These are phyloP conservation scores for Aspergillus biplanus DNA, from an alignment of 495 filamentous ascomycete species.

Conservation along the genomic window DNA sequence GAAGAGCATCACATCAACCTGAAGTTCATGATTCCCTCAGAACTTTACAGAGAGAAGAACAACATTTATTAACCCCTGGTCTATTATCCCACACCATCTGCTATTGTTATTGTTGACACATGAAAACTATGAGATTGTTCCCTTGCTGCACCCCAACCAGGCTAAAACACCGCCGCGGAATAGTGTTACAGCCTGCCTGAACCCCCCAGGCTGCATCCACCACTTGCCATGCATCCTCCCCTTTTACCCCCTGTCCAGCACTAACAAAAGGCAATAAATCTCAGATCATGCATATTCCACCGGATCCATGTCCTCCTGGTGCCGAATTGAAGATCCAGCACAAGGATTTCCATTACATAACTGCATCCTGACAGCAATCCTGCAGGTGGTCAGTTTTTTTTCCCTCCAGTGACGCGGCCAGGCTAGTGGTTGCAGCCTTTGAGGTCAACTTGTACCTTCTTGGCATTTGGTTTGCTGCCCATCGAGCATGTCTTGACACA, in stretches of 20 bases:
- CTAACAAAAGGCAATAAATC: neutral
- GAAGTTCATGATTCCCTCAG: too few species aligned
- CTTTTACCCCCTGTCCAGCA: neutral
- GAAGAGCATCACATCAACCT: too few species aligned
- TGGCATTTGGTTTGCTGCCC: too few species aligned
- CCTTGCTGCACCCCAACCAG: neutral
- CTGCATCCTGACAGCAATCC: neutral
- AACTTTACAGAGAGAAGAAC: too few species aligned
- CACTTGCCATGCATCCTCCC: neutral
- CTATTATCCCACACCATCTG: too few species aligned
- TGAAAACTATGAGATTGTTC: too few species aligned
- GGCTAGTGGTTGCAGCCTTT: too few species aligned
- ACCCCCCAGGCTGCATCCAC: neutral
- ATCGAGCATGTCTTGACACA: too few species aligned
- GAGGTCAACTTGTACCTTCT: too few species aligned
- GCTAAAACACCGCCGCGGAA: neutral
- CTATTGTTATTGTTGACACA: too few species aligned
- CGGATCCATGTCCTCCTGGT: constrained; percentile 1
- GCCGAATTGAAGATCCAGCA: neutral
- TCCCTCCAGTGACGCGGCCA: neutral
- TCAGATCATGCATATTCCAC: neutral
- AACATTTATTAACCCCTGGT: too few species aligned
- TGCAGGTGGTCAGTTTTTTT: neutral
- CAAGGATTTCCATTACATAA: constrained; percentile 7
- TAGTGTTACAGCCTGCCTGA: neutral